Evolutionary conservation across 352 stramenopile genomes (phyloP), one percentile per base, ranked within the genome.

Genomic region (Pilasporangium apinafurcum): DNA sequence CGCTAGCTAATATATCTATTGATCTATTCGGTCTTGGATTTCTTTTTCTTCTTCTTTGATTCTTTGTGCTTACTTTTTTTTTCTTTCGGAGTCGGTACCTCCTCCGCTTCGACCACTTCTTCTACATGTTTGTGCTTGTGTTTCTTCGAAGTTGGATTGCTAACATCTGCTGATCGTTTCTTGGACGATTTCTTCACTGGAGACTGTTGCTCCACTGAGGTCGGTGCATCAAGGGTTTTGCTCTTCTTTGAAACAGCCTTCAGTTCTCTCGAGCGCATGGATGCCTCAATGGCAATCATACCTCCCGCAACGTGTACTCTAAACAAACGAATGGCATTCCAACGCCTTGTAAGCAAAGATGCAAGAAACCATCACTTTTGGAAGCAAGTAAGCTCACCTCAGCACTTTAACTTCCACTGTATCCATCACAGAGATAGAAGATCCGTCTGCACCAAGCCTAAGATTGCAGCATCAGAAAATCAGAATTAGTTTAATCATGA

Each of bases 221-320:
- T n/a, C n/a, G n/a, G n/a, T n/a, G n/a, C n/a, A n/a, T 36, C 36
- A 29, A 35, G 22, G 20, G 40, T 40, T 35, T 55, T 60, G 13
- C 20, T 13, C 25, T 48, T 54, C 37, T 53, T 65, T 32, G 4
- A 12, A 17, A n/a, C 5, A 3, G 48, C 27, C 5, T 40, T 31
- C 6, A 59, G 28, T 16, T 56, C 51, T 3, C 61, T 43, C 10
- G 31, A 53, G 8, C 74, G 71, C 79, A 92, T 87, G 16, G 73
- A 79, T 6, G 64, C 77, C 44, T 89, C 77, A 53, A 92, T 88
- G 26, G 80, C 73, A 47, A 92, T 76, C 67, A 92, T 84, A 1
- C 74, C 77, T 26, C 78, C 70, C 21, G 80, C 74, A 40, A 86
- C 69, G 44, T 86, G 75, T 17, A 92, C 69, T 25, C 75, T 62